These are phyloP conservation scores for Lactarius akahatsu DNA, from an alignment of 768 basidiomycete genomes.

Conservation along the genomic window DNA sequence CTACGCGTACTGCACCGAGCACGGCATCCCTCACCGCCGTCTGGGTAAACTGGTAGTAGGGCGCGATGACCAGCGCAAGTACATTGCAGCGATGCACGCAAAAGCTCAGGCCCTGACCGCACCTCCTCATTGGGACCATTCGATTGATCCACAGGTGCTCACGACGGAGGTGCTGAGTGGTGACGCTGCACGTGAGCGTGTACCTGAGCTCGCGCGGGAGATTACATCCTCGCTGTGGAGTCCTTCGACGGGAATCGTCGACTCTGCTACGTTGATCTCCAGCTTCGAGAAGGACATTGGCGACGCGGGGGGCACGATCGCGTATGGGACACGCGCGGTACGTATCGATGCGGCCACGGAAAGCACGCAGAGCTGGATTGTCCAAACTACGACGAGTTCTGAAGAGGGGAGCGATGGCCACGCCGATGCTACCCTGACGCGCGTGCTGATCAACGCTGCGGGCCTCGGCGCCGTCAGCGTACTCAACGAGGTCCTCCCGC, in stretches of 20 bases:
- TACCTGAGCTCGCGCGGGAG: slow-evolving; percentile 75
- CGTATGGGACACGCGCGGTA: slow-evolving; percentile 78
- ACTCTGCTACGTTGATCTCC: slow-evolving; percentile 82
- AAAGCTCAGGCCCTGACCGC: slow-evolving; percentile 58
- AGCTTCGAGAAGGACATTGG: slow-evolving; percentile 79
- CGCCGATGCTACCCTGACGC: slow-evolving; percentile 67
- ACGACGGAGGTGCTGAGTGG: slow-evolving; percentile 69
- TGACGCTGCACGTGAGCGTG: slow-evolving; percentile 65
- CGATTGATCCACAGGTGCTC: slow-evolving; percentile 40
- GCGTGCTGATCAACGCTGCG: slow-evolving; percentile 78
- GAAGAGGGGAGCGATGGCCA: slow-evolving; percentile 34
- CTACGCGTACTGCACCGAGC: slow-evolving; percentile 66
- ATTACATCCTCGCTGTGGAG: slow-evolving; percentile 77
- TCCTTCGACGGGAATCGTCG: slow-evolving; percentile 86
- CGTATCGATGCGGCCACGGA: slow-evolving; percentile 68
- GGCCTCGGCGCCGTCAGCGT: slow-evolving; percentile 73
- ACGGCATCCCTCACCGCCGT: slow-evolving; percentile 66
- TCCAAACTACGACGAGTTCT: slow-evolving; percentile 65
- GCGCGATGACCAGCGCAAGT: slow-evolving; percentile 58
- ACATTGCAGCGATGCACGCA: slow-evolving; percentile 65
- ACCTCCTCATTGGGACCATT: slow-evolving; percentile 42
- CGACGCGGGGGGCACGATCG: slow-evolving; percentile 68
- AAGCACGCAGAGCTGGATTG: slow-evolving; percentile 71
- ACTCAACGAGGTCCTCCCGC: slow-evolving; percentile 65
- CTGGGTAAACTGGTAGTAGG: slow-evolving; percentile 92